Evolutionary conservation across 257 asterid genomes (phyloP).

Genomic region (Cynanchum wilfordii): DNA sequence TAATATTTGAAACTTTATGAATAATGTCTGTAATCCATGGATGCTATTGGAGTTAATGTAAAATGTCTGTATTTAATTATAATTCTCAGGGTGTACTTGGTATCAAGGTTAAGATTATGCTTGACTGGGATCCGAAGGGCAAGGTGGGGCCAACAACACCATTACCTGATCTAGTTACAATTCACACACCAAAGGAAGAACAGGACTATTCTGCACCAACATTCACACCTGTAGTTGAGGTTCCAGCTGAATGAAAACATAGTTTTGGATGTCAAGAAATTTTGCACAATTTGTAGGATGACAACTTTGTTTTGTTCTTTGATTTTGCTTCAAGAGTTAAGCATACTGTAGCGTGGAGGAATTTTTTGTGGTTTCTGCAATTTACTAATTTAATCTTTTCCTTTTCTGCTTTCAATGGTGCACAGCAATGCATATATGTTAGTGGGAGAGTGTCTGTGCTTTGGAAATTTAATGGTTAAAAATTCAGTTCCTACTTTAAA

Average conservation of each 20-base stretch:
- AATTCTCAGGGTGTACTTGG: constrained; percentile 43
- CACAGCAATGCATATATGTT: not conserved
- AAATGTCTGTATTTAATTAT: not conserved
- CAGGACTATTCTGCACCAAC: constrained; percentile 18
- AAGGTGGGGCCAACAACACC: constrained; percentile 53
- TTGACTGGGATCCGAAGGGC: constrained; percentile 58
- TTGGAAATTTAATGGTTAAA: too few species aligned
- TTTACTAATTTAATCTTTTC: too few species aligned
- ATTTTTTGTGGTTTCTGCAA: not conserved
- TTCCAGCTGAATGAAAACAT: not conserved
- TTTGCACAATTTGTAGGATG: not conserved
- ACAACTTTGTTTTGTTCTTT: not conserved
- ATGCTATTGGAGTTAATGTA: not conserved
- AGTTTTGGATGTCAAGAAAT: not conserved
- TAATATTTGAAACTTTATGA: not conserved
- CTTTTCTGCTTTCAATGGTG: too few species aligned
- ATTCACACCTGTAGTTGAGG: not conserved
- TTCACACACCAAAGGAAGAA: constrained; percentile 55
- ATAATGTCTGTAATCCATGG: not conserved
- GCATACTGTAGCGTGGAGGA: not conserved
- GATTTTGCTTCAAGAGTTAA: not conserved
- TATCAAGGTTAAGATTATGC: constrained; percentile 63
- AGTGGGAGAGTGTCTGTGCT: not conserved
- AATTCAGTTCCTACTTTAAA: not conserved
- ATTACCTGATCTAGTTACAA: constrained; percentile 51